Conservation (phyloP, 768 basidiomycete genomes). For the Tylopilus vinaceipallidus region DNA sequence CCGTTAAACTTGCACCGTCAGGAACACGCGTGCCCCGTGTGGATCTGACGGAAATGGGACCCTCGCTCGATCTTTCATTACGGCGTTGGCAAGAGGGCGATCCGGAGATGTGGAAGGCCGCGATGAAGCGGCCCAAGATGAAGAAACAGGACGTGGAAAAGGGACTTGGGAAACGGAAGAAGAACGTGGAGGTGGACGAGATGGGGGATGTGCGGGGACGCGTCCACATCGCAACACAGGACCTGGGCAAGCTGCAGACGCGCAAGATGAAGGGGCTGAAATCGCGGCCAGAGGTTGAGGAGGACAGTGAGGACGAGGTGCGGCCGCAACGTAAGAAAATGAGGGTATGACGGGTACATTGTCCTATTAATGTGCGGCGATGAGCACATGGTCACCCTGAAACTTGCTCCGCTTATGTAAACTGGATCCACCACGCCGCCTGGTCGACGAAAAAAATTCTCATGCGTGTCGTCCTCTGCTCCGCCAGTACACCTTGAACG, state of each 20-base stretch:
- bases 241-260: slow-evolving; percentile 80
- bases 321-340: slow-evolving; percentile 13
- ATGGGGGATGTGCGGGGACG: slow-evolving; percentile 95
- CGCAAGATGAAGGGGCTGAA: slow-evolving; percentile 97
- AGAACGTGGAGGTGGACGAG: slow-evolving; percentile 95
- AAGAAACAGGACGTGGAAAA: slow-evolving; percentile 85
- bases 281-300: slow-evolving; percentile 22
- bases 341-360: slow-evolving; percentile 9
- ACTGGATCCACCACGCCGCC: background rate
- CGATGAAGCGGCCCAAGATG: slow-evolving; percentile 81
- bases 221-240: slow-evolving; percentile 88
- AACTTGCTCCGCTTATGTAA: slow-evolving; percentile 21
- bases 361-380: background rate
- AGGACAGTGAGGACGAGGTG: slow-evolving; percentile 23
- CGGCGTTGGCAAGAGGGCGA: slow-evolving; percentile 76
- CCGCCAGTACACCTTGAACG: slow-evolving; percentile 9
- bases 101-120: slow-evolving; percentile 74
- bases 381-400: background rate
- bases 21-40: slow-evolving; percentile 80
- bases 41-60: slow-evolving; percentile 87
- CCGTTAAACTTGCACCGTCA: slow-evolving; percentile 66
- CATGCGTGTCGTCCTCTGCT: slow-evolving; percentile 1
- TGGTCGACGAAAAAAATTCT: slow-evolving; percentile 19
- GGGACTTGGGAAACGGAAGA: slow-evolving; percentile 87
- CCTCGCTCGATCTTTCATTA: slow-evolving; percentile 78